phyloP scores from a whole-genome alignment of 306 rosid genomes.

The Acacia crassicarpa region DNA sequence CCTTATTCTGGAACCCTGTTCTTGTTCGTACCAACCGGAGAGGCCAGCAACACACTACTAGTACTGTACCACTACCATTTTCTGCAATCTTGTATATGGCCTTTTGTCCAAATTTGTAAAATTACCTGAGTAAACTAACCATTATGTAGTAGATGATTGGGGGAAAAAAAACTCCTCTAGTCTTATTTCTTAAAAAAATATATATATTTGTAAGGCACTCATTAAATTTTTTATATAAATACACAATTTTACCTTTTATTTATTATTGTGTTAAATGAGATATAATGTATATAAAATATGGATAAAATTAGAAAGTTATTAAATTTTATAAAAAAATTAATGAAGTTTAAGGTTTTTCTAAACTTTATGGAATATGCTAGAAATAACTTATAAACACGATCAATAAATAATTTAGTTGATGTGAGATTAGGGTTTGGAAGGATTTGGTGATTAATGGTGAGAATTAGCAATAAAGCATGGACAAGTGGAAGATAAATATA shows the following conservation, averaged over 20 bases:
- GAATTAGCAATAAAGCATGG: slow-evolving; percentile 32
- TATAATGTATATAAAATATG: too few relatives aligned
- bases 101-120: background rate
- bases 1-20: background rate
- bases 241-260: too few relatives aligned
- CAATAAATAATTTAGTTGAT: background rate
- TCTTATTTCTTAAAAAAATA: too few relatives aligned
- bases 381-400: too few relatives aligned
- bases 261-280: too few relatives aligned
- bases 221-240: too few relatives aligned
- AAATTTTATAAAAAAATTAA: too few relatives aligned
- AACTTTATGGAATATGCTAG: rapidly evolving
- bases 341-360: too few relatives aligned
- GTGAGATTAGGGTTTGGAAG: slow-evolving; percentile 26
- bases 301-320: too few relatives aligned
- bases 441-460: slow-evolving; percentile 42
- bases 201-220: too few relatives aligned
- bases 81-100: background rate
- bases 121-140: background rate
- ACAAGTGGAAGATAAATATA: slow-evolving; percentile 32
- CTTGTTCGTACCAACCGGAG: background rate
- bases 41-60: background rate
- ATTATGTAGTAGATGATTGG: background rate
- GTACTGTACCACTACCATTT: slow-evolving; percentile 4
- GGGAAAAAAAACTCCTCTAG: too few relatives aligned